Conservation (phyloP, 2,329 filamentous ascomycete genomes). For the Talaromyces sp. region DNA sequence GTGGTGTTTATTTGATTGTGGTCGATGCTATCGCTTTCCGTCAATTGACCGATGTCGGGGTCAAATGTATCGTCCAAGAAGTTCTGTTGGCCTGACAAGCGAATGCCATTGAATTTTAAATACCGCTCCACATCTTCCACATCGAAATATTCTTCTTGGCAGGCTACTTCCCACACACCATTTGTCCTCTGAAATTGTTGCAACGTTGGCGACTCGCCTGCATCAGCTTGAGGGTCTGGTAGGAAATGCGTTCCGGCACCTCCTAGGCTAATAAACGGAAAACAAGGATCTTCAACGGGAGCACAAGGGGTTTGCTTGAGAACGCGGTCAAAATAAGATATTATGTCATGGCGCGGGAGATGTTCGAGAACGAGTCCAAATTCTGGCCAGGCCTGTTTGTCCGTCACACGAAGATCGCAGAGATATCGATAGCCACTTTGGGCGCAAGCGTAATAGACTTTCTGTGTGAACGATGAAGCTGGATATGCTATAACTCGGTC, state of each 20-base stretch:
- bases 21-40: too few relatives aligned
- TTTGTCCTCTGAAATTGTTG: neutral
- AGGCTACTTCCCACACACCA: neutral
- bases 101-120: slow-evolving; percentile 5
- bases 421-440: neutral
- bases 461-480: neutral
- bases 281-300: neutral
- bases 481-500: neutral
- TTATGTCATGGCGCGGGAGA: neutral
- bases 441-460: neutral
- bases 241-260: neutral
- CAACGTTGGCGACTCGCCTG: neutral
- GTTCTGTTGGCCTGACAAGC: neutral
- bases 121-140: slow-evolving; percentile 15
- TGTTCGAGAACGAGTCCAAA: neutral
- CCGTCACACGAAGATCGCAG: neutral
- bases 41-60: too few relatives aligned
- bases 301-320: neutral
- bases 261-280: neutral
- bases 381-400: neutral
- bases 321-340: neutral
- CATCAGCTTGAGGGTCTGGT: neutral
- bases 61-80: too few relatives aligned
- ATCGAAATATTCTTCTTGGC: slow-evolving; percentile 17
- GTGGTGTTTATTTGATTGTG: too few relatives aligned